A percentile compares a stretch with the other conserved stretches of the same genome.
These are phyloP conservation scores for Hypomyces perniciosus DNA, from an alignment of 2,329 filamentous ascomycete genomes.

Conservation along the genomic window DNA sequence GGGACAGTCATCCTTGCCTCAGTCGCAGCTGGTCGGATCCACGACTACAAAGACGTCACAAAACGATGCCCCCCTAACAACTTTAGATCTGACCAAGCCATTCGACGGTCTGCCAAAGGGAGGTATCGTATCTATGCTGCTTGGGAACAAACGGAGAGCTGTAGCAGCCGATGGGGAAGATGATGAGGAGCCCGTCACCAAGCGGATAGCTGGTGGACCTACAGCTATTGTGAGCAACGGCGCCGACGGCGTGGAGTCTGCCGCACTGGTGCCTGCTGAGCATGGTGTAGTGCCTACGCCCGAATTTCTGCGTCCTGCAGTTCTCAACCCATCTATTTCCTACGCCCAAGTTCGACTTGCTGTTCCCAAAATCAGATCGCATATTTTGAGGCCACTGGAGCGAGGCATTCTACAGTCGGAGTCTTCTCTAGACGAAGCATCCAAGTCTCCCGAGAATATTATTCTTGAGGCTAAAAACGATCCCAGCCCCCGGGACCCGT, in stretches of 20 bases:
- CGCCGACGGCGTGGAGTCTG: slow-evolving; percentile 70
- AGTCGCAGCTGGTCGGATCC: slow-evolving; percentile 79
- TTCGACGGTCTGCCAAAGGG: slow-evolving; percentile 90
- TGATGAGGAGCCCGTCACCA: slow-evolving; percentile 51
- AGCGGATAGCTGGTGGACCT: slow-evolving; percentile 59
- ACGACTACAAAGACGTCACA: slow-evolving; percentile 57
- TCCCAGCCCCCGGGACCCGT: slow-evolving; percentile 69
- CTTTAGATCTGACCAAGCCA: slow-evolving; percentile 86
- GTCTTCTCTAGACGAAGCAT: slow-evolving; percentile 52
- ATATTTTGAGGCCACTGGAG: slow-evolving; percentile 78
- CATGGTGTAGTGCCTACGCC: slow-evolving; percentile 64
- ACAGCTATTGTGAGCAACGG: slow-evolving; percentile 71
- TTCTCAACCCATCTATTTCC: slow-evolving; percentile 74
- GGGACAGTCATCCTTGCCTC: slow-evolving; percentile 80
- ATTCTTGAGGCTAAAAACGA: slow-evolving; percentile 89
- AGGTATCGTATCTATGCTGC: slow-evolving; percentile 74
- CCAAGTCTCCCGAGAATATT: slow-evolving; percentile 60
- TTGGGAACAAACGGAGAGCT: slow-evolving; percentile 90
- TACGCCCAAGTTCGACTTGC: slow-evolving; percentile 80
- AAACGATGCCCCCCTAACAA: slow-evolving; percentile 70
- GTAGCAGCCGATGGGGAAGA: slow-evolving; percentile 69
- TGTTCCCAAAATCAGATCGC: slow-evolving; percentile 76
- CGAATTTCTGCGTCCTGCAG: slow-evolving; percentile 80
- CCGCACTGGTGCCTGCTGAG: slow-evolving; percentile 53
- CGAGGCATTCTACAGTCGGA: slow-evolving; percentile 51